Evolutionary conservation across 805 yeast species (phyloP), one percentile per base, ranked within the genome.

Genomic region (Kurtzmaniella fragi): DNA sequence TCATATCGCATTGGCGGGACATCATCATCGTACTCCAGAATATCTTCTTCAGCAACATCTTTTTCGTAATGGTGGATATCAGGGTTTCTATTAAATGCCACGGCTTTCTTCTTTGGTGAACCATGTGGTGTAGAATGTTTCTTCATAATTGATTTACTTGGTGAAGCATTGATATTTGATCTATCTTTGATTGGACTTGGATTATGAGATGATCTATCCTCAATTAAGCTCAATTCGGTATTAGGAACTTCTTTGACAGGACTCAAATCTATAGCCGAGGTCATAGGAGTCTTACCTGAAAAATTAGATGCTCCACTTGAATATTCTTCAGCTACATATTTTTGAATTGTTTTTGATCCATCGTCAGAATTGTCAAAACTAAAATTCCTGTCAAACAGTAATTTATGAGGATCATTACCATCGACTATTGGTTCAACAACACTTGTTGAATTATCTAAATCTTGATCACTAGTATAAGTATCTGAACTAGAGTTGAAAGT

Each of bases 61-160:
- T 36, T 34, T 14, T 39, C 38, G 39, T 63, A 64, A 40, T 50
- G 64, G 40, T 62, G 66, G 12, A 64, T 45, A 48, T 62, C 59
- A 5, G 68, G 67, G 1, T 54, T 38, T 31, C 40, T 45, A 6
- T 56, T 52, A 42, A 68, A 66, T 1, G 57, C 72, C 10, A 67
- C 73, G 28, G 50, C 54, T 40, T 68, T 68, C 41, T 57, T 63
- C n/a, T 70, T 68, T 10, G 69, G 61, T n/a, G 50, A 44, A 5
- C 32, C 32, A 28, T 15, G 11, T 0, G 56, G 46, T 4, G 50
- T 41, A n/a, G 41, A 38, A 8, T 46, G 41, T 34, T 52, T 54
- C 40, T 55, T 63, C 67, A 68, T 62, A 17, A 61, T 64, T 25
- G 71, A 65, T 42, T 62, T 67, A 41, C 57, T 59, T 5, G 73